A percentile compares a stretch with the other conserved stretches of the same genome.
These are phyloP conservation scores for Fomitiporia mediterranea DNA, from an alignment of 1,284 basidiomycete species.

Conservation along the genomic window DNA sequence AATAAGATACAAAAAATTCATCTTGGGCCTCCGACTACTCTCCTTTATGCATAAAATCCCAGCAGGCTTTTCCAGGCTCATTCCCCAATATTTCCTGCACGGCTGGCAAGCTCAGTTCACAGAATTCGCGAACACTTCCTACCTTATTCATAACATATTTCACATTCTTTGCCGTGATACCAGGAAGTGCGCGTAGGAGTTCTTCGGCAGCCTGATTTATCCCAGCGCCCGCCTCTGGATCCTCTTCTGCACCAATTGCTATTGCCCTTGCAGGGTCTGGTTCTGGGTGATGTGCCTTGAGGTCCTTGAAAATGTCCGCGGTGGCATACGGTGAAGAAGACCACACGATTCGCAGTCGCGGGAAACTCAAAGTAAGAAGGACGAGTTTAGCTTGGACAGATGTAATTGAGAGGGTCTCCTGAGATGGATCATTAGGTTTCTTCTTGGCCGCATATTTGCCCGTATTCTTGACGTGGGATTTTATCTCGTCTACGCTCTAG, in stretches of 20 bases:
- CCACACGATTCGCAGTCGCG: slow-evolving; percentile 92
- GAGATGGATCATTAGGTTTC: slow-evolving; percentile 37
- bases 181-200: slow-evolving; percentile 67
- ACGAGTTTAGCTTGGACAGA: slow-evolving; percentile 87
- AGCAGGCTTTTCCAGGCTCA: slow-evolving; percentile 78
- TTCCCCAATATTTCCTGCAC: slow-evolving; percentile 78
- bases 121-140: slow-evolving; percentile 71
- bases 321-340: slow-evolving; percentile 93
- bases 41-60: slow-evolving; percentile 78
- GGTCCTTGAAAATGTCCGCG: slow-evolving; percentile 88
- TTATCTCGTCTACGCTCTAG: slow-evolving; percentile 56
- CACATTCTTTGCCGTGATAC: slow-evolving; percentile 81
- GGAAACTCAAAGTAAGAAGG: slow-evolving; percentile 85
- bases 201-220: slow-evolving; percentile 75
- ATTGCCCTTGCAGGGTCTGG: slow-evolving; percentile 78
- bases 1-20: background rate
- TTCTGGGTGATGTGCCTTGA: slow-evolving; percentile 82
- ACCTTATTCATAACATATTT: slow-evolving; percentile 83
- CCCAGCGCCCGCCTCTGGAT: slow-evolving; percentile 57
- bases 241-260: slow-evolving; percentile 75
- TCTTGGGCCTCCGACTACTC: slow-evolving; percentile 30
- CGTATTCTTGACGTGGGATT: slow-evolving; percentile 55
- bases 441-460: slow-evolving; percentile 53
- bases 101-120: slow-evolving; percentile 55
- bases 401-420: slow-evolving; percentile 36